phyloP scores from a whole-genome alignment of 441 rosid genomes.

The Codiaeum variegatum region DNA sequence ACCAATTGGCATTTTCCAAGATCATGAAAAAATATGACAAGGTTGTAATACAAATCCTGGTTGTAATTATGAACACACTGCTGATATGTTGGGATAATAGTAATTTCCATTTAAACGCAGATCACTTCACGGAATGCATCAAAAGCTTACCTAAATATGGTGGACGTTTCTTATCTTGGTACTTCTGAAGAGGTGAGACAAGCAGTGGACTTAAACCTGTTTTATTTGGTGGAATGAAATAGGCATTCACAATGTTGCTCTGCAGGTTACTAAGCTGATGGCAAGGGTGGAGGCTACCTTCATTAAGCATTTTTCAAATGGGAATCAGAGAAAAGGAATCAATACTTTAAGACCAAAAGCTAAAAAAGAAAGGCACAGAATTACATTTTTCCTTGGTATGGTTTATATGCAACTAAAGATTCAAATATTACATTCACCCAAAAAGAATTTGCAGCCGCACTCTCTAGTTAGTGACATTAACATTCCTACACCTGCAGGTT shows the following conservation, averaged over 20 bases:
- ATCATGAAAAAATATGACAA: constrained; percentile 87
- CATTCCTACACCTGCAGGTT: constrained; percentile 38
- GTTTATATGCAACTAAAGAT: neutral
- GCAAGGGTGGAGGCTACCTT: constrained; percentile 53
- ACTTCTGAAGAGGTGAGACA: constrained; percentile 57
- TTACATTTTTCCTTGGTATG: constrained; percentile 61
- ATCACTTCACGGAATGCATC: constrained; percentile 56
- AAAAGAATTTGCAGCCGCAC: neutral
- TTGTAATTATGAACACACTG: neutral
- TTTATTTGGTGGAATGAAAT: neutral
- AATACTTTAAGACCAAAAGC: constrained; percentile 47
- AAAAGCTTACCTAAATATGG: constrained; percentile 54
- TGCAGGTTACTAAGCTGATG: constrained; percentile 56
- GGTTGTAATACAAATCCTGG: constrained; percentile 30
- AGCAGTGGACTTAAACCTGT: neutral
- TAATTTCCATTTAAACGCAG: constrained; percentile 30
- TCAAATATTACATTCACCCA: neutral
- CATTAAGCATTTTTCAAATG: constrained; percentile 66
- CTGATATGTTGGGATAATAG: neutral
- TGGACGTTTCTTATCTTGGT: constrained; percentile 65
- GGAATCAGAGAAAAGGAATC: constrained; percentile 72
- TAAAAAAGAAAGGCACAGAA: constrained; percentile 59
- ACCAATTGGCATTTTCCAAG: constrained; percentile 69
- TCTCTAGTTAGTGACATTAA: too few relatives aligned
- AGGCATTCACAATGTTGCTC: neutral